Conservation (phyloP, 108 stramenopile genomes). For the Pinguiococcus pyrenoidosus region DNA sequence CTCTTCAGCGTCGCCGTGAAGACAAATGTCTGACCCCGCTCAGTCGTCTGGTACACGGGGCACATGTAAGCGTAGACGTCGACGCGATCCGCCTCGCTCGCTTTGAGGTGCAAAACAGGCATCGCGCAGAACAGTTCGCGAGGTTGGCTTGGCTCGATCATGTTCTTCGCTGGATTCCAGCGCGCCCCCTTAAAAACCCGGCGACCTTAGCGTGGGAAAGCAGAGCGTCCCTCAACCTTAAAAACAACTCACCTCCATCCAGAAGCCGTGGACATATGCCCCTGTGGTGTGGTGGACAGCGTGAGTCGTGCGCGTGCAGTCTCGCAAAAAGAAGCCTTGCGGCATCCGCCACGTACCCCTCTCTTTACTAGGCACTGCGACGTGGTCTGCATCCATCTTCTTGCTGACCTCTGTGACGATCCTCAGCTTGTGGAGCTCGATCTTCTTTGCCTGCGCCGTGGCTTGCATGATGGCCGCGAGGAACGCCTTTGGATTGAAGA, state of each 20-base stretch:
- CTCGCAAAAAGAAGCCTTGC: no score
- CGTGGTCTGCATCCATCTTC: constrained; percentile 2
- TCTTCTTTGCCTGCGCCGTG: constrained; percentile 10
- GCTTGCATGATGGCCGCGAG: constrained; percentile 36
- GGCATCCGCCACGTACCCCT: no score
- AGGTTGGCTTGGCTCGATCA: no score
- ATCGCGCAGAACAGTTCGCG: constrained; percentile 23
- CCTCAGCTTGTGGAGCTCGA: constrained; percentile 23
- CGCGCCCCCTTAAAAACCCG: no score
- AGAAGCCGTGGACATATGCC: constrained; percentile 23
- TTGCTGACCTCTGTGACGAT: constrained; percentile 27
- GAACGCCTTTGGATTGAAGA: constrained; percentile 35
- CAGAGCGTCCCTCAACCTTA: no score
- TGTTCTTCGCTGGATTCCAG: no score
- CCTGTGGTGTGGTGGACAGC: no score
- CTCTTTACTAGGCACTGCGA: constrained; percentile 11
- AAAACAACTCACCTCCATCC: no score
- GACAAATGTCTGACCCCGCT: constrained; percentile 27
- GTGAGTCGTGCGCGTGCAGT: no score
- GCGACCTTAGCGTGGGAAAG: constrained; percentile 17
- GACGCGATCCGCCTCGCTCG: constrained; percentile 6
- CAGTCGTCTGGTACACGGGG: constrained; percentile 29
- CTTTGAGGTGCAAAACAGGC: constrained; percentile 32
- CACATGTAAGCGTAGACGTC: constrained; percentile 18
- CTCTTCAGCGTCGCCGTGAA: constrained; percentile 13